phyloP scores from a whole-genome alignment of 169 alveolate genomes.

The Ichthyophthirius multifiliis region DNA sequence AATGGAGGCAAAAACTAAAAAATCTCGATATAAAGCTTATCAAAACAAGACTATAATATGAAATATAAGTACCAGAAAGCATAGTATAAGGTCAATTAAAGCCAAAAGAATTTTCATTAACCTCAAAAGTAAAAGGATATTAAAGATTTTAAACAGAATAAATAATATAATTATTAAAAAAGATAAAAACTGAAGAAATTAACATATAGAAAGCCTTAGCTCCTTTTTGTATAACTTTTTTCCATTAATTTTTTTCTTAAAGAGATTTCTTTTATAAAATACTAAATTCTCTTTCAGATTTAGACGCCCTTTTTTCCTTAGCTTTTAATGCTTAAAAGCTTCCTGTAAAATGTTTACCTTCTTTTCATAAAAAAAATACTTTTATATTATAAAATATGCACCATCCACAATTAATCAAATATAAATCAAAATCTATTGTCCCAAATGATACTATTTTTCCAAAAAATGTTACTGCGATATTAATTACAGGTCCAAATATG shows the following conservation, averaged over 20 bases:
- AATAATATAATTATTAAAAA: constrained; percentile 35
- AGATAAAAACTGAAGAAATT: constrained; percentile 51
- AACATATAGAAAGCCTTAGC: constrained; percentile 32
- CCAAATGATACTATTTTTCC: constrained; percentile 15
- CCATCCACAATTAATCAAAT: not conserved
- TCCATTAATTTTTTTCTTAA: constrained; percentile 51
- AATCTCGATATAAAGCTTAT: constrained; percentile 40
- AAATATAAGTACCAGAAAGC: constrained; percentile 63
- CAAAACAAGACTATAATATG: constrained; percentile 54
- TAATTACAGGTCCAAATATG: constrained; percentile 88
- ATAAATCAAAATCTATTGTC: not conserved
- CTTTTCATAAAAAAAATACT: not conserved
- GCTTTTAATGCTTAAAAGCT: not conserved
- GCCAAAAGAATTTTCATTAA: constrained; percentile 54
- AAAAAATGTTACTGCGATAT: not conserved
- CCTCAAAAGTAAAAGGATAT: constrained; percentile 50
- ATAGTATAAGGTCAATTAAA: constrained; percentile 35
- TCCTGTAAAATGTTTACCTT: not conserved
- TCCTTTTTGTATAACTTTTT: constrained; percentile 31
- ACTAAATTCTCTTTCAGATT: constrained; percentile 11
- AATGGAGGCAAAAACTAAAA: constrained; percentile 9
- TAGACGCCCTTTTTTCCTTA: not conserved
- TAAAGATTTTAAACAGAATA: constrained; percentile 62
- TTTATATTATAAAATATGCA: constrained; percentile 2
- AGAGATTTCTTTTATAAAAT: constrained; percentile 51